These are phyloP conservation scores for Tephrocybe sp. DNA, from an alignment of 768 basidiomycete species.

Conservation along the genomic window DNA sequence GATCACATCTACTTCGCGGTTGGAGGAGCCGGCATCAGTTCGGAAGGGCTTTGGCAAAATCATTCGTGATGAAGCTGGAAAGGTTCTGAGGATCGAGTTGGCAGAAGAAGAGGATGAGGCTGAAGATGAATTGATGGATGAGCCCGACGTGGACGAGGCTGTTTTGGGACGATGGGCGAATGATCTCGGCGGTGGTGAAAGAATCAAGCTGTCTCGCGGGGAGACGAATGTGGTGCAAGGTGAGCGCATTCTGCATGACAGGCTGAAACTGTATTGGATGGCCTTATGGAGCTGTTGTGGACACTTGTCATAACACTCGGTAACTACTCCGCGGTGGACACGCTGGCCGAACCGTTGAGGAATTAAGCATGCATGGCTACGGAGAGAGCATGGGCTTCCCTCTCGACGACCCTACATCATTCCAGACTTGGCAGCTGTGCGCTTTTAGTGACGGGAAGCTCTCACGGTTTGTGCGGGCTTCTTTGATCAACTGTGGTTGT, in stretches of 20 bases:
- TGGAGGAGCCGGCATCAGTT: conserved; percentile 24
- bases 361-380: conserved; percentile 8
- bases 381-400: not conserved
- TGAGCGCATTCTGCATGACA: no score
- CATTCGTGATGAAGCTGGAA: conserved; percentile 76
- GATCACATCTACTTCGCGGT: conserved; percentile 17
- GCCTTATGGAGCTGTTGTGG: no score
- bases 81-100: conserved; percentile 70
- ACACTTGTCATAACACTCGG: not conserved
- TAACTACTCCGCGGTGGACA: conserved; percentile 8
- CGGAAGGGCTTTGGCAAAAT: conserved; percentile 80
- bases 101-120: conserved; percentile 51
- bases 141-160: conserved; percentile 31
- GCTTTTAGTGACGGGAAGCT: conserved; percentile 8
- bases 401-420: conserved; percentile 13
- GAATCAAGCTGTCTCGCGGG: conserved; percentile 20
- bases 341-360: conserved; percentile 10
- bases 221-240: conserved; percentile 37
- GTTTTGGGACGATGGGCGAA: conserved; percentile 41
- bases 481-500: conserved; percentile 12
- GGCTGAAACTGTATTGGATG: not conserved
- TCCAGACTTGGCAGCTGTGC: conserved; percentile 1
- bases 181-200: conserved; percentile 29
- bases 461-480: conserved; percentile 29
- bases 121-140: conserved; percentile 44